A percentile compares a stretch with the other conserved stretches of the same genome.
Evolutionary conservation across 2,329 filamentous ascomycete genomes (phyloP).

Genomic region (Colletotrichum liaoningense): DNA sequence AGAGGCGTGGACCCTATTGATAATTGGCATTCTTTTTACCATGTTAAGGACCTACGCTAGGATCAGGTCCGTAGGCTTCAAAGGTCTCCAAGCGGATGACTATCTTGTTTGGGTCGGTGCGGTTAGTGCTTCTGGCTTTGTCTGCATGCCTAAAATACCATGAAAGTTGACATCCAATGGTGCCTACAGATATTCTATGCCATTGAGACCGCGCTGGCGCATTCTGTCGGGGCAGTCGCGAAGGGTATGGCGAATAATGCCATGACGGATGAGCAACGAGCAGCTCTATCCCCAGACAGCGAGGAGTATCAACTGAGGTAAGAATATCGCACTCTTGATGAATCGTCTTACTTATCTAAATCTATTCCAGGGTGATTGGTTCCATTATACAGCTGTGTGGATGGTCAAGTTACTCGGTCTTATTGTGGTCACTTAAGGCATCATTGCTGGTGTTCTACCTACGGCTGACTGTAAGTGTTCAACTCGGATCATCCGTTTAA

Average conservation of each 20-base stretch:
- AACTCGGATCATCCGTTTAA: neutral
- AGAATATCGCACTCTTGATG: neutral
- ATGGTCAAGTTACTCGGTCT: slow-evolving; percentile 64
- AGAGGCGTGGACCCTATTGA: neutral
- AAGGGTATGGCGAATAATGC: slow-evolving; percentile 66
- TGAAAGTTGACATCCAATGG: neutral
- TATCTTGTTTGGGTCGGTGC: neutral
- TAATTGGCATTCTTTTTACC: neutral
- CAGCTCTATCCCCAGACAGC: slow-evolving; percentile 53
- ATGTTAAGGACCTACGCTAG: neutral
- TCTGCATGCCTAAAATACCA: too few relatives aligned
- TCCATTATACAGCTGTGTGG: slow-evolving; percentile 64
- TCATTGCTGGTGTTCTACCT: slow-evolving; percentile 66
- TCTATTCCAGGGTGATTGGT: slow-evolving; percentile 56
- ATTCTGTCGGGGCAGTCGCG: slow-evolving; percentile 48
- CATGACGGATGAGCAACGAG: slow-evolving; percentile 64
- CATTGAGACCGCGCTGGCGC: slow-evolving; percentile 47
- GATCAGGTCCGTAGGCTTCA: neutral
- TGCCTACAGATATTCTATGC: slow-evolving; percentile 21
- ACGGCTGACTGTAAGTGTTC: slow-evolving; percentile 37
- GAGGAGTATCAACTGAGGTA: slow-evolving; percentile 56
- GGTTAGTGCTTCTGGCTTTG: neutral
- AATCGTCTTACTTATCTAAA: neutral
- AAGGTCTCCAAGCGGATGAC: neutral
- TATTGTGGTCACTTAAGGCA: slow-evolving; percentile 65